Base-by-base conservation (phyloP, 2,329 filamentous ascomycete species). In the Aspergillus pseudoviridinutans region DNA sequence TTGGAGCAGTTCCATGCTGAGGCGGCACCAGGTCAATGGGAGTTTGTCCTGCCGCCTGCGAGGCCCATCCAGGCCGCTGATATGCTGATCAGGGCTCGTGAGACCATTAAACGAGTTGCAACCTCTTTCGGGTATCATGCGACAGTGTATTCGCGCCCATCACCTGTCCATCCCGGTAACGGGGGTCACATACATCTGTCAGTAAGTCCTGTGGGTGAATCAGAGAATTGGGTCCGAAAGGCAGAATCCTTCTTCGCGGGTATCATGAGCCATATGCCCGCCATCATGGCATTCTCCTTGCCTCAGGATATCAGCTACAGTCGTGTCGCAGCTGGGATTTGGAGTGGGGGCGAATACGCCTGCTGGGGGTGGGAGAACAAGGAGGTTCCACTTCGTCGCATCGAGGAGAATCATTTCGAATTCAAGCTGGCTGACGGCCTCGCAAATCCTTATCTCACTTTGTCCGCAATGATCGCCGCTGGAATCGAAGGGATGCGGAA, bases 391-490 rank as follows among this genome's bases (percentile, higher is more conserved):
- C 55, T 71, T 9, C 65, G 66, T 3, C 62, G 62, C n/a, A 59
- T 69, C 25, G 42, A 52, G 22, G 14, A 56, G 1, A 63, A 67
- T 20, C 59, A 61, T 20, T 68, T 68, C 50, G 68, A 69, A 55
- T 29, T 69, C 8, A 71, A 68, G 54, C 52, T 67, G 9, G 58
- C 66, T 61, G 66, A 68, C 56, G 67, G 68, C 9, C 49, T 70
- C 35, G 65, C 67, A 10, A 71, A 71, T 51, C 68, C 68, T n/a
- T 71, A 70, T 52, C 50, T 68, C n/a, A 63, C 58, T 3, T 44
- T 68, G 14, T 62, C 58, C 25, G 63, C 66, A 0, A 59, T 69
- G 32, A 44, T 69, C 22, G 59, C 60, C 0, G 66, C 64, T 4
- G 67, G 67, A 14, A 53, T 64, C 7, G 56, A 61, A 42, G 60